Evolutionary conservation across 1,139 yeast species (phyloP).

Genomic region (Scheffersomyces cryptocercus): DNA sequence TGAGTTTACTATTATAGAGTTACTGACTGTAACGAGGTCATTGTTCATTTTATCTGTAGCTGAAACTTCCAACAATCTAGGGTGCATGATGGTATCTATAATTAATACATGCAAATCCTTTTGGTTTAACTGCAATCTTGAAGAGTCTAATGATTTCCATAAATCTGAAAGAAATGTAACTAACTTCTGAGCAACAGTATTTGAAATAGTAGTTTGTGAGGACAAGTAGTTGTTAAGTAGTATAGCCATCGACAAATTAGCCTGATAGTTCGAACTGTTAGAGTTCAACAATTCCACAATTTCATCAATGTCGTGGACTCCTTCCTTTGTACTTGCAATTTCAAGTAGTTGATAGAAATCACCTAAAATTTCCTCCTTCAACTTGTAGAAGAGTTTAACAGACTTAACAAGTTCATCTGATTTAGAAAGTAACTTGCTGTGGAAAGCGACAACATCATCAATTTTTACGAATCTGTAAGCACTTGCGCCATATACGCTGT

Average conservation of each 20-base stretch:
- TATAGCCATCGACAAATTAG: constrained; percentile 26
- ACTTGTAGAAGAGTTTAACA: constrained; percentile 42
- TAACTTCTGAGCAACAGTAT: constrained; percentile 15
- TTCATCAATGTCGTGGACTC: constrained; percentile 2
- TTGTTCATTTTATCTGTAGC: constrained; percentile 22
- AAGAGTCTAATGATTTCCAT: constrained; percentile 63
- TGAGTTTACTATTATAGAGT: constrained; percentile 50
- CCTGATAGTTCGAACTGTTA: constrained; percentile 24
- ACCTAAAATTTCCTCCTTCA: constrained; percentile 40
- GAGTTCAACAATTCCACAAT: constrained; percentile 18
- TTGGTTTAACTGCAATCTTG: constrained; percentile 66
- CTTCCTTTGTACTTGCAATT: constrained; percentile 1
- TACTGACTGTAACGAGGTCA: constrained; percentile 37
- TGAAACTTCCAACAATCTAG: constrained; percentile 20
- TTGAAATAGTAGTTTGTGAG: constrained; percentile 11
- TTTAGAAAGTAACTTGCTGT: constrained; percentile 21
- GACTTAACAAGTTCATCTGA: constrained; percentile 22
- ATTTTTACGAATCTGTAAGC: constrained; percentile 5
- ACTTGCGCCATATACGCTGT: constrained; percentile 16
- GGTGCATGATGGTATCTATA: constrained; percentile 45
- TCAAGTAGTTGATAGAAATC: constrained; percentile 27
- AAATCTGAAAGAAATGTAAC: constrained; percentile 38
- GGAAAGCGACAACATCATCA: constrained; percentile 14
- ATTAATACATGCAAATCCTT: constrained; percentile 59
- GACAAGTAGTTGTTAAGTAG: constrained; percentile 10